Conservation (phyloP, 2,329 filamentous ascomycete genomes). For the Lasiodiplodia hormozganensis region DNA sequence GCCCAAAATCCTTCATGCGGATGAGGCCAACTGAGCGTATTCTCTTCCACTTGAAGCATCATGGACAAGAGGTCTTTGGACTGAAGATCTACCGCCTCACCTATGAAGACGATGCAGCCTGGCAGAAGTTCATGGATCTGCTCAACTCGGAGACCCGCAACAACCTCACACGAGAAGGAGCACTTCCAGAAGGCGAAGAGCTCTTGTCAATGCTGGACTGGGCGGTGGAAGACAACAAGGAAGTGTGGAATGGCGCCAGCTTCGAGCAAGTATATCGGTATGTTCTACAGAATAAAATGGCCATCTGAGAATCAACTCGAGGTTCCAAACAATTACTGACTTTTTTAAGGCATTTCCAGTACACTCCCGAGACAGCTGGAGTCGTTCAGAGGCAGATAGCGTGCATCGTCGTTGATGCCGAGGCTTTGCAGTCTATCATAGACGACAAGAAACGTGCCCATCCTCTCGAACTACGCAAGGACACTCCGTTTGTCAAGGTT, state of each 20-base stretch:
- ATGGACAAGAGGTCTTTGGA: neutral
- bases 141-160: neutral
- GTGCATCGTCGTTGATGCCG: neutral
- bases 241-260: neutral
- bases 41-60: neutral
- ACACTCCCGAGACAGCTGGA: neutral
- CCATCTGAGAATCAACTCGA: rapidly evolving
- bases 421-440: neutral
- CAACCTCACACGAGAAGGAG: neutral
- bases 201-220: neutral
- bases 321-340: neutral
- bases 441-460: neutral
- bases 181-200: neutral
- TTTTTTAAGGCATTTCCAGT: neutral
- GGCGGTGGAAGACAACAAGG: neutral
- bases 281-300: neutral
- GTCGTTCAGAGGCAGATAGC: rapidly evolving
- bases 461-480: neutral
- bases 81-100: constrained; percentile 1
- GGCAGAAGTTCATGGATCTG: neutral
- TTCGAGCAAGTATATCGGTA: neutral
- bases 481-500: neutral
- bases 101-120: neutral
- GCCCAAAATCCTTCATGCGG: neutral
- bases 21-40: neutral